Conservation (phyloP, 164 flowering plant genomes). For the Warburgia ugandensis region DNA sequence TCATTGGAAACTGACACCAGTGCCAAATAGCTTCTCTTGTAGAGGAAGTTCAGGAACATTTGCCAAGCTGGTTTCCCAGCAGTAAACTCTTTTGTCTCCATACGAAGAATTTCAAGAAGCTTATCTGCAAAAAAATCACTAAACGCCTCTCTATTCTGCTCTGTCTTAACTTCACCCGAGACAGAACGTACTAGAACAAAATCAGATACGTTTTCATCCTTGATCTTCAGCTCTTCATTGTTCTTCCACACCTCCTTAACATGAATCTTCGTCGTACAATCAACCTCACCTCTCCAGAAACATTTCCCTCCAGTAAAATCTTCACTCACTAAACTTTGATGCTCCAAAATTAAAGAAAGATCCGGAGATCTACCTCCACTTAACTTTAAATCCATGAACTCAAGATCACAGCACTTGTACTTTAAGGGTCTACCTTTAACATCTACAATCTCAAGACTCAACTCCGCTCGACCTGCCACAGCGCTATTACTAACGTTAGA, state of each 20-base stretch:
- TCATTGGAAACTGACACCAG: constrained; percentile 43
- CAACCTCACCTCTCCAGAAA: constrained; percentile 22
- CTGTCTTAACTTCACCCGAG: constrained; percentile 18
- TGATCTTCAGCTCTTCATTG: constrained; percentile 20
- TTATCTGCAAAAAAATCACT: constrained; percentile 42
- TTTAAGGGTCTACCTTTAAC: constrained; percentile 59
- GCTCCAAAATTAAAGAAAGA: constrained; percentile 8
- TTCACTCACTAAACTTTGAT: constrained; percentile 8
- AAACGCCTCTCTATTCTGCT: constrained; percentile 10
- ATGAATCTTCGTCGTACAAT: constrained; percentile 23
- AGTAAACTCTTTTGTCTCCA: constrained; percentile 26
- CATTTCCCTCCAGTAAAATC: constrained; percentile 9
- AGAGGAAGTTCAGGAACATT: constrained; percentile 57
- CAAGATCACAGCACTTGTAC: constrained; percentile 70
- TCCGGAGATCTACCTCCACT: constrained; percentile 7
- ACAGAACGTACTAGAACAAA: constrained; percentile 37
- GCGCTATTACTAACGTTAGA: constrained; percentile 8
- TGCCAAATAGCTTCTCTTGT: constrained; percentile 43
- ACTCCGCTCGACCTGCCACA: constrained; percentile 22
- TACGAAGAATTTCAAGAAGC: constrained; percentile 49
- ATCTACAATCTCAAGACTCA: constrained; percentile 59
- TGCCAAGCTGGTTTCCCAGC: constrained; percentile 64
- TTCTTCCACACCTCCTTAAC: constrained; percentile 42
- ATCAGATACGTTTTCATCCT: constrained; percentile 13
- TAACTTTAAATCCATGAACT: constrained; percentile 29